These are phyloP conservation scores for Erodium texanum DNA, from an alignment of 441 rosid genomes.

Conservation along the genomic window DNA sequence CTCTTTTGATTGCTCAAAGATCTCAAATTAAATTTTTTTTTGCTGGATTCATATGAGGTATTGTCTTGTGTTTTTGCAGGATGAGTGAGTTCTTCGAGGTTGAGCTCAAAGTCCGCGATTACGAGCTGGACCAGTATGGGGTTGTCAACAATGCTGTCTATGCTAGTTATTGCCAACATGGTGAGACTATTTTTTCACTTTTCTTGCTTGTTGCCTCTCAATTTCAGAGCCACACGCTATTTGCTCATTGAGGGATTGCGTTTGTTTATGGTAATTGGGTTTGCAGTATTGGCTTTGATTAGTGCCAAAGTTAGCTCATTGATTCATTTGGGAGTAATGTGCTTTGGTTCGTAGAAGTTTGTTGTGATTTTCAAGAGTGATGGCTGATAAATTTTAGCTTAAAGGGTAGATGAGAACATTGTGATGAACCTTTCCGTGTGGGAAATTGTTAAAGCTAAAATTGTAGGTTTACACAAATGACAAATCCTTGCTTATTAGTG, in stretches of 20 bases:
- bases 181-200: slow-evolving; percentile 18
- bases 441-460: background rate
- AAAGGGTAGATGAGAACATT: background rate
- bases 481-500: background rate
- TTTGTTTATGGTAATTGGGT: background rate
- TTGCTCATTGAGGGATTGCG: background rate
- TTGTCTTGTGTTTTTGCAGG: slow-evolving; percentile 22
- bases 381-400: background rate
- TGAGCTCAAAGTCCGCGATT: slow-evolving; percentile 68
- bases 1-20: background rate
- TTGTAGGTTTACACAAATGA: background rate
- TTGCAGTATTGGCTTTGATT: too few relatives aligned
- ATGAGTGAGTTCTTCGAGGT: slow-evolving; percentile 47
- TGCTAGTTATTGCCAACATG: slow-evolving; percentile 73
- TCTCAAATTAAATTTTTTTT: background rate
- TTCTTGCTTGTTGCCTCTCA: background rate
- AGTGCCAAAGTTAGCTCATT: too few relatives aligned
- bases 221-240: background rate
- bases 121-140: slow-evolving; percentile 79
- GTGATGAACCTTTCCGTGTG: background rate
- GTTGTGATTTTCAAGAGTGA: background rate
- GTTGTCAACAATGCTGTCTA: slow-evolving; percentile 83
- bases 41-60: background rate
- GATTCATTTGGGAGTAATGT: too few relatives aligned
- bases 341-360: background rate